Base-by-base conservation (phyloP, 225 moss, liverwort and hornwort genomes). In the Sphagnum contortum region DNA sequence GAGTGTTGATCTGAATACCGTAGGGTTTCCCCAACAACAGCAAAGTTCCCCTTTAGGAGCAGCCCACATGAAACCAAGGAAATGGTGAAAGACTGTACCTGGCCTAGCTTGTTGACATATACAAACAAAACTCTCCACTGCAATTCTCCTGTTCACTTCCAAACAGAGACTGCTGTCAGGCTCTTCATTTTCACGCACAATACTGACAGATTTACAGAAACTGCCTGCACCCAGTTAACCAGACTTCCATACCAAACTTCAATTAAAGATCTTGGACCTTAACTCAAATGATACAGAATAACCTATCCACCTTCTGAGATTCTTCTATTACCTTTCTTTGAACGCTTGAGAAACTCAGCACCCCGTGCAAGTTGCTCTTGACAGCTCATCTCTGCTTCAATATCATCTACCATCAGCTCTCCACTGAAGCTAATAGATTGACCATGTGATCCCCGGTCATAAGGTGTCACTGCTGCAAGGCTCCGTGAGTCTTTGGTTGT, bases 81-180 rank as follows among this genome's bases (percentile, higher is more conserved):
- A 55, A 9, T 12, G 6, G 44, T 11, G 10, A 12, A 12, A 4
- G 14, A 66, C 10, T 14, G 74, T 29, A 81, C 81, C 77, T 88
- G 82, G 48, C 88, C 85, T 72, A 77, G 68, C 61, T 88, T 85
- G 70, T 85, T 85, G 57, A 82, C 73, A 47, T 84, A 88, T 5
- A 82, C 77, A 64, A 82, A 88, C 10, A 85, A 79, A 73, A 75
- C 78, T 65, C 84, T 82, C 88, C 88, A 85, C 54, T 85, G 82
- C 70, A 88, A 73, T 59, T 85, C 80, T 49, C 88, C 88, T 88
- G 78, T 5, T 66, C 49, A n/a, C 29, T 29, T 29, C 29, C 57
- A 57, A 64, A 6, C 51, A 55, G 4, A 44, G 13, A 57, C 44
- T 48, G 11, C 61, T 9, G 11, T 12, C 50, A 44, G 48, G 12